These are phyloP conservation scores for Trematosphaeria pertusa DNA, from an alignment of 2,329 filamentous ascomycete species.

Conservation along the genomic window DNA sequence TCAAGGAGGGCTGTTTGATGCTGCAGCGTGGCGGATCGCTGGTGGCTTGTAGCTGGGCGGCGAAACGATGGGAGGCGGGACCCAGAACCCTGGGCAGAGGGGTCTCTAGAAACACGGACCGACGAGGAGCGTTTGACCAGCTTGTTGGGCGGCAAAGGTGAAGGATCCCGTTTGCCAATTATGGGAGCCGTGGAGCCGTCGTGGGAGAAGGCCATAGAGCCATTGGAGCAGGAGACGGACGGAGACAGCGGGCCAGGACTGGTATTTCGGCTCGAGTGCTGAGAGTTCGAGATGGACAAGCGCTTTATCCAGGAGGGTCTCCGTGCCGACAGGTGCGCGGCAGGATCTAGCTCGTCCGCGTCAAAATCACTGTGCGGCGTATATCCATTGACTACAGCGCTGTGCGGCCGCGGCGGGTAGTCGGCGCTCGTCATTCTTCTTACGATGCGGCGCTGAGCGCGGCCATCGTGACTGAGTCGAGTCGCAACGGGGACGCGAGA, in stretches of 20 bases:
- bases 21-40: constrained; percentile 74
- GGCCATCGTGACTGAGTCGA: constrained; percentile 39
- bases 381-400: constrained; percentile 26
- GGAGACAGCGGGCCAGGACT: constrained; percentile 71
- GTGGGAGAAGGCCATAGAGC: constrained; percentile 55
- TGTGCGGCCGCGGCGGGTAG: constrained; percentile 26
- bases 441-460: constrained; percentile 34
- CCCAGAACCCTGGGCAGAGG: constrained; percentile 59
- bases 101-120: constrained; percentile 55
- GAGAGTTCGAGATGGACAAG: constrained; percentile 71
- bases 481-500: constrained; percentile 35
- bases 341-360: constrained; percentile 33
- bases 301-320: constrained; percentile 74
- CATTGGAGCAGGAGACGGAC: constrained; percentile 70
- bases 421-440: constrained; percentile 44
- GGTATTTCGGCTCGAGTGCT: constrained; percentile 69
- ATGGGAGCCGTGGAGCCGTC: constrained; percentile 69
- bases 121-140: constrained; percentile 76
- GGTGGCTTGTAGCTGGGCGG: constrained; percentile 79
- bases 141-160: constrained; percentile 70
- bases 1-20: constrained; percentile 52
- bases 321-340: constrained; percentile 36
- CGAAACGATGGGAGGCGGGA: constrained; percentile 71
- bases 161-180: constrained; percentile 52
- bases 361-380: constrained; percentile 27